These are phyloP conservation scores for Scheffersomyces insectosa DNA, from an alignment of 1,139 yeast genomes.

Conservation along the genomic window DNA sequence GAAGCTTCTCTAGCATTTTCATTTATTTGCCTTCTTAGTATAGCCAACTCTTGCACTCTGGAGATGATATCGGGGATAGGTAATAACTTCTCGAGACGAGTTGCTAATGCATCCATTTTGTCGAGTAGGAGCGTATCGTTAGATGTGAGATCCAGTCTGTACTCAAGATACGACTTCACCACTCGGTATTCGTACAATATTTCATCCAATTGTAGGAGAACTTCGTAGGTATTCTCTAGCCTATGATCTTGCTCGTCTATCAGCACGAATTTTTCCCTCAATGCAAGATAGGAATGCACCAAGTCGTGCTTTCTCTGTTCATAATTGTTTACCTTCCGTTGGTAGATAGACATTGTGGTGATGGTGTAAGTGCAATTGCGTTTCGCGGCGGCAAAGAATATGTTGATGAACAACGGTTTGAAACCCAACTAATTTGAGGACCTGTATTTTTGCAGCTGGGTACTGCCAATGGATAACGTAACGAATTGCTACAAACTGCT, in stretches of 20 bases:
- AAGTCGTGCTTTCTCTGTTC: constrained; percentile 19
- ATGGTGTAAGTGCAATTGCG: background rate
- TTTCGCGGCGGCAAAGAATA: too few relatives aligned
- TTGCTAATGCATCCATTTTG: constrained; percentile 12
- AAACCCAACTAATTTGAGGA: too few relatives aligned
- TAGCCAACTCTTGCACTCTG: constrained; percentile 23
- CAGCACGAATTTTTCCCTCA: constrained; percentile 13
- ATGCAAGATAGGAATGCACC: constrained; percentile 13
- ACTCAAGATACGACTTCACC: constrained; percentile 11
- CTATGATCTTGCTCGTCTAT: constrained; percentile 4
- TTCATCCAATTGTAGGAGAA: constrained; percentile 25
- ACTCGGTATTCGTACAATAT: constrained; percentile 24
- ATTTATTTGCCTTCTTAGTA: constrained; percentile 27
- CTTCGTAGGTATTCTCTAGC: constrained; percentile 15
- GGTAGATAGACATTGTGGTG: background rate
- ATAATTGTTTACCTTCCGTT: constrained; percentile 19
- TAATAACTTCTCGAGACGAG: constrained; percentile 20
- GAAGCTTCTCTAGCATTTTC: constrained; percentile 38
- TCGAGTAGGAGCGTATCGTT: constrained; percentile 4
- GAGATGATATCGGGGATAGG: constrained; percentile 24
- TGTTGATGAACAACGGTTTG: too few relatives aligned
- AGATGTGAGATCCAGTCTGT: constrained; percentile 8
- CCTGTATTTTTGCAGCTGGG: too few relatives aligned
- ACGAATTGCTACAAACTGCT: too few relatives aligned
- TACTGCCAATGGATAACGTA: too few relatives aligned